phyloP scores from a whole-genome alignment of 331 rosid species.

The Stylosanthes scabra region DNA sequence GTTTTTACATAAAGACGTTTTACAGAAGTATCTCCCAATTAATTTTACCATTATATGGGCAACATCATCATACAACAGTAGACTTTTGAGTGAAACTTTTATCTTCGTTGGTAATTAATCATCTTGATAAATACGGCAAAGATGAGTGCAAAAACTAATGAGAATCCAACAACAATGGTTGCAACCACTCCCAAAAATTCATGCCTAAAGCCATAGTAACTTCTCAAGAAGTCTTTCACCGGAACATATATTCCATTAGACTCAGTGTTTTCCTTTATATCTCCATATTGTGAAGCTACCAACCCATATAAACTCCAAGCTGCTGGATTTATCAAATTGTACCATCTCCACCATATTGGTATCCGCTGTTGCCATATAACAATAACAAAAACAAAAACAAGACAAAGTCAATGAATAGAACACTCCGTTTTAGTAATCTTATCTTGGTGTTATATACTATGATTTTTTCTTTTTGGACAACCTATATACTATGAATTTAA shows the following conservation, averaged over 20 bases:
- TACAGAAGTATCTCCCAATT: too few species aligned
- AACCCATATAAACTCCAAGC: conserved; percentile 60
- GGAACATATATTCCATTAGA: conserved; percentile 23
- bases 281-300: conserved; percentile 60
- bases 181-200: conserved; percentile 51
- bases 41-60: too few species aligned
- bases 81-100: too few species aligned
- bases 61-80: background rate
- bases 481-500: too few species aligned
- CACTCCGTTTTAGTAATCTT: background rate
- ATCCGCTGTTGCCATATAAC: conserved; percentile 41
- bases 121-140: conserved; percentile 44
- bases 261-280: conserved; percentile 29
- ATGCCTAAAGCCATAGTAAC: conserved; percentile 48
- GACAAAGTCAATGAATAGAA: background rate
- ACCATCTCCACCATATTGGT: conserved; percentile 63
- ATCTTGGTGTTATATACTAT: too few species aligned
- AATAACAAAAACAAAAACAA: background rate
- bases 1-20: too few species aligned
- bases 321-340: conserved; percentile 41
- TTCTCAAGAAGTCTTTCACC: conserved; percentile 45
- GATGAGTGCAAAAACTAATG: conserved; percentile 41
- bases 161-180: conserved; percentile 39
- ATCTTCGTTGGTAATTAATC: conserved; percentile 31
- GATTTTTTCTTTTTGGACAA: too few species aligned